Base-by-base conservation (phyloP, 495 filamentous ascomycete genomes). In the Xylaria acuta region DNA sequence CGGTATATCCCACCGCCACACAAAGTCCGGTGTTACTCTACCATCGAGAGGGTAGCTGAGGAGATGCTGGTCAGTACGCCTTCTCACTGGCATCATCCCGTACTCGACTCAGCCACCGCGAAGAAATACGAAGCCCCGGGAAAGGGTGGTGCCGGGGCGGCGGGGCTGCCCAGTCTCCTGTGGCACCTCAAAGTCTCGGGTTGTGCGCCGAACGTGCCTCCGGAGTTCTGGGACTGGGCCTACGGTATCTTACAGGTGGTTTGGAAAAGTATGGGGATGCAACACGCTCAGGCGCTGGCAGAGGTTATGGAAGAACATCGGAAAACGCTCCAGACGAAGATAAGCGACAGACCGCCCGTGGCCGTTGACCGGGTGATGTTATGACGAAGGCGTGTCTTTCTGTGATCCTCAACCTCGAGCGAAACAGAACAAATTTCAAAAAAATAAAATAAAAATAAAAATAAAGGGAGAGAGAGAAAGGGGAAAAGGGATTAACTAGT, bases 211-310 rank as follows among this genome's bases (percentile, higher is more conserved):
- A 79, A 82, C 12, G 79, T 86, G 0, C 81, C 84, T 3, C 43
- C 65, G 0, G 75, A 77, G 11, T 79, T 80, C 62, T 80, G 80
- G 74, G 32, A 62, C 22, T 86, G 84, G 83, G 76, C 83, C 1
- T 45, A 80, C 43, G 75, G 72, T 38, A 78, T 79, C 18, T 45
- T 86, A 51, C 79, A 81, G 22, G 81, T 81, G 12, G 74, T 85
- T 14, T 86, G 80, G 77, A 75, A 76, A 67, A 77, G 82, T 45
- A 82, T 82, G 74, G 84, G 84, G n/a, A 86, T 86, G 82, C 76
- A 79, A 18, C 84, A 83, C 62, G 84, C 84, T 0, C 69, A 75
- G 51, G 58, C 77, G 49, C 53, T 84, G 30, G 78, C 78, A 9
- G 81, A 81, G 36, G 64, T 80, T 8, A 78, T 86, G 64, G 74